These are phyloP conservation scores for Geotrichum bryndzae DNA, from an alignment of 1,139 yeast genomes.

Conservation along the genomic window DNA sequence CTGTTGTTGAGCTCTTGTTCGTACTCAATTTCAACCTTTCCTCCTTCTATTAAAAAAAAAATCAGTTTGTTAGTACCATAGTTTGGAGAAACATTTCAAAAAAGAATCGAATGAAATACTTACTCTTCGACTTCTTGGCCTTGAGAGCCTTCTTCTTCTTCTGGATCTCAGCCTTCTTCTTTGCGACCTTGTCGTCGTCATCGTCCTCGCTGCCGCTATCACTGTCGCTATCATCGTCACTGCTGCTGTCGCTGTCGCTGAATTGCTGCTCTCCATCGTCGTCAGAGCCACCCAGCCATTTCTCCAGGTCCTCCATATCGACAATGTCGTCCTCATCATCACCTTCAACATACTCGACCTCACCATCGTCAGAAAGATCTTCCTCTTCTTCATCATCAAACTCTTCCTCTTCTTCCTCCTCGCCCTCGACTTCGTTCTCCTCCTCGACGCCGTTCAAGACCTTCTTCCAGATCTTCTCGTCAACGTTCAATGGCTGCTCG, in stretches of 20 bases:
- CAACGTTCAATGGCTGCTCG: conserved; percentile 93
- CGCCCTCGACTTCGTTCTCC: conserved; percentile 54
- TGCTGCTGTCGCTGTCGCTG: conserved; percentile 29
- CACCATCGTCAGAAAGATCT: conserved; percentile 62
- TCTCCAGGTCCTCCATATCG: conserved; percentile 85
- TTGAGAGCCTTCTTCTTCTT: conserved; percentile 33
- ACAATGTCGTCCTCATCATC: conserved; percentile 76
- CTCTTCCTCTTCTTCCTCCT: conserved; percentile 55
- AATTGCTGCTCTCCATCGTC: conserved; percentile 39
- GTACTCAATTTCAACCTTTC: conserved; percentile 77
- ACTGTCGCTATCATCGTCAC: conserved; percentile 21
- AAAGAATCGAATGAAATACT: neutral
- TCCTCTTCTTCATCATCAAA: conserved; percentile 52
- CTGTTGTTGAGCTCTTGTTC: conserved; percentile 50
- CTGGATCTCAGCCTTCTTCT: conserved; percentile 31
- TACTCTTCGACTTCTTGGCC: conserved; percentile 28
- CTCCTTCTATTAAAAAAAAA: conserved; percentile 36
- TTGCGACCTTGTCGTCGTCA: conserved; percentile 39
- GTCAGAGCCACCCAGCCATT: conserved; percentile 72
- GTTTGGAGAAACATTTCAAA: neutral
- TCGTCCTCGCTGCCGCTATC: conserved; percentile 32
- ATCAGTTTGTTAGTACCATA: neutral
- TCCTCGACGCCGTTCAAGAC: conserved; percentile 73
- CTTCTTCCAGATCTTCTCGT: conserved; percentile 91
- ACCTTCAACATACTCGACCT: conserved; percentile 80